Conservation (phyloP, 2,329 filamentous ascomycete genomes). For the Fusarium incarnatum region DNA sequence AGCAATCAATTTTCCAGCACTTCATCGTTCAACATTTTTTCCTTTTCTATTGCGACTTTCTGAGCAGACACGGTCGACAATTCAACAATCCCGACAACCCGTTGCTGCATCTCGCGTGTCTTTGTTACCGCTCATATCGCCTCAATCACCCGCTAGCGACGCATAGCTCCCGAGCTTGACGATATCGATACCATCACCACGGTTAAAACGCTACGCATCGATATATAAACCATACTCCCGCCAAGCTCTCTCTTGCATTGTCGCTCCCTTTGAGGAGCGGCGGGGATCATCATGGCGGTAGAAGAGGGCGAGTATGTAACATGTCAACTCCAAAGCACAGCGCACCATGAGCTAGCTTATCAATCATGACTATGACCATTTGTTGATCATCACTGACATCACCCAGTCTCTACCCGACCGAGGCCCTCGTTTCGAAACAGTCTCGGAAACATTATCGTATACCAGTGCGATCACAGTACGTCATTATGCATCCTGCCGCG, state of each 20-base stretch:
- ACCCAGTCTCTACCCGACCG: conserved; percentile 73
- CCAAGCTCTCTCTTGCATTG: conserved; percentile 16
- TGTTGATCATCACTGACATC: conserved; percentile 16
- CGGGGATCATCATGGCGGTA: conserved; percentile 61
- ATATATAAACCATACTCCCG: conserved; percentile 17
- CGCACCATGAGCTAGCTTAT: conserved; percentile 11
- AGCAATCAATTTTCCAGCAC: conserved; percentile 16
- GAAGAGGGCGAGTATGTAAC: conserved; percentile 63
- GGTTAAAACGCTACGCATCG: conserved; percentile 13
- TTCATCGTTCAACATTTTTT: conserved; percentile 10
- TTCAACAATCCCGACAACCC: background rate
- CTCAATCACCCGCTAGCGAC: background rate
- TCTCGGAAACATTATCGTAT: conserved; percentile 76
- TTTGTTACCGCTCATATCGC: conserved; percentile 11
- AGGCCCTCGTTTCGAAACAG: conserved; percentile 69
- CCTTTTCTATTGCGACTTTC: background rate
- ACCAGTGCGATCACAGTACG: conserved; percentile 73
- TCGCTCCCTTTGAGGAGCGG: conserved; percentile 34
- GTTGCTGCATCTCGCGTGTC: background rate
- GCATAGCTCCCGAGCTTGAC: conserved; percentile 9
- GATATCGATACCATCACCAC: conserved; percentile 5
- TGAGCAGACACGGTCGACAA: background rate
- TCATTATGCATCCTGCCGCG: conserved; percentile 43
- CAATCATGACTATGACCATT: conserved; percentile 22
- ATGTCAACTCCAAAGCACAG: background rate